Conservation (phyloP, 108 stramenopile species). For the Nitzschia inconspicua region DNA sequence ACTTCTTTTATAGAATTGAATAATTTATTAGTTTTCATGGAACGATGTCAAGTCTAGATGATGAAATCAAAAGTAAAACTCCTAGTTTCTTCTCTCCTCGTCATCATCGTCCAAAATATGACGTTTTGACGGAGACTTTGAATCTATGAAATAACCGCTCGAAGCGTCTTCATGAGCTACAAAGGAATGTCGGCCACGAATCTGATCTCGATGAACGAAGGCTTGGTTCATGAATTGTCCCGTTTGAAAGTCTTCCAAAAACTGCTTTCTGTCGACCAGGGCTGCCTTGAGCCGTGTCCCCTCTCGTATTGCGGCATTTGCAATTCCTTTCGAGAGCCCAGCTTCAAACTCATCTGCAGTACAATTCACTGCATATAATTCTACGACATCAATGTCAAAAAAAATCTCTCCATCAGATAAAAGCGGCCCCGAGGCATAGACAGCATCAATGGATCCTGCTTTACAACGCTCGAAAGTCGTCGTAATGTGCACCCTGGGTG, state of each 20-base stretch:
- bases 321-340: constrained; percentile 5
- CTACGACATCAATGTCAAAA: constrained; percentile 35
- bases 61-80: too few species aligned
- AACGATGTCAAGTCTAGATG: too few species aligned
- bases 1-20: too few species aligned
- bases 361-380: constrained; percentile 23
- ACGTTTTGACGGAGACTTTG: too few species aligned
- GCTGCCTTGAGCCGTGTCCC: constrained; percentile 13
- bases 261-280: constrained; percentile 28
- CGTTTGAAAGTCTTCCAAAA: constrained; percentile 30
- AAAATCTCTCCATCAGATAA: constrained; percentile 1
- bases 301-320: constrained; percentile 4
- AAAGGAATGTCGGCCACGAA: constrained; percentile 29
- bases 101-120: too few species aligned
- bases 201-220: constrained; percentile 29
- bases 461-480: constrained; percentile 24
- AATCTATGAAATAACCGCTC: background rate
- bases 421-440: constrained; percentile 29
- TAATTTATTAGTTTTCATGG: too few species aligned
- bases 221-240: constrained; percentile 4
- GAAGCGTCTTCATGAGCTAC: constrained; percentile 6
- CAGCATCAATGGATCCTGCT: constrained; percentile 14
- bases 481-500: constrained; percentile 35
- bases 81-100: too few species aligned
- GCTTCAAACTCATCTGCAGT: background rate